Conservation (phyloP, 1,284 basidiomycete species). For the Microbotryum violaceum region DNA sequence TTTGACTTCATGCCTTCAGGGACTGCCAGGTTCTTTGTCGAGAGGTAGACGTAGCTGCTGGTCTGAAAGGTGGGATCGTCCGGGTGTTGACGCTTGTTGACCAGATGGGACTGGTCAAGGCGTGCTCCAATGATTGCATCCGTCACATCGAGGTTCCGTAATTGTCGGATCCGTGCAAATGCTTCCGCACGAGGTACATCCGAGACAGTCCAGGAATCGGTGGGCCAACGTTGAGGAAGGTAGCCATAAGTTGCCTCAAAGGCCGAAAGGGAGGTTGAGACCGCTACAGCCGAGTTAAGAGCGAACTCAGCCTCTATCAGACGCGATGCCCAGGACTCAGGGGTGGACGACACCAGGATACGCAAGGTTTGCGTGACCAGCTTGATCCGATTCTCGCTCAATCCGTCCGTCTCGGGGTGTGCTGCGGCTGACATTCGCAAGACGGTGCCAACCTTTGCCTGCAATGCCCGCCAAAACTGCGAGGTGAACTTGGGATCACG, state of each 20-base stretch:
- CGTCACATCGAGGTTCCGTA: not conserved
- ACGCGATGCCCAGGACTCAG: constrained; percentile 15
- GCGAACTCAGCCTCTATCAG: constrained; percentile 3
- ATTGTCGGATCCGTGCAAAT: not conserved
- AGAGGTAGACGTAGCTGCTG: constrained; percentile 4
- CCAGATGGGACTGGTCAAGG: constrained; percentile 1
- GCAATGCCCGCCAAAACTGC: constrained; percentile 45
- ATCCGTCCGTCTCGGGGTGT: constrained; percentile 36
- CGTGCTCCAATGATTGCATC: constrained; percentile 10
- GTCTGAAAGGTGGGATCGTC: not conserved
- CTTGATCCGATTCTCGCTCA: constrained; percentile 34
- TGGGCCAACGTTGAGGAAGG: constrained; percentile 2
- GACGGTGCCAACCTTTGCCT: constrained; percentile 40
- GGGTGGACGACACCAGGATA: constrained; percentile 14
- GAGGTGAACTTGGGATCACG: constrained; percentile 45
- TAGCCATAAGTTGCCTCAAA: constrained; percentile 9
- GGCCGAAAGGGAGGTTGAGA: not conserved
- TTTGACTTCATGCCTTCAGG: not conserved
- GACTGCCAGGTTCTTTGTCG: not conserved
- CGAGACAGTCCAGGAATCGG: not conserved
- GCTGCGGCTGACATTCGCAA: constrained; percentile 35
- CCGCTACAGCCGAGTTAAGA: not conserved
- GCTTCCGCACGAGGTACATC: not conserved
- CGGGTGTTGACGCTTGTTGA: not conserved
- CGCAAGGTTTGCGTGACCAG: constrained; percentile 26